Base-by-base conservation (phyloP, 805 yeast species). In the Candida pini region DNA sequence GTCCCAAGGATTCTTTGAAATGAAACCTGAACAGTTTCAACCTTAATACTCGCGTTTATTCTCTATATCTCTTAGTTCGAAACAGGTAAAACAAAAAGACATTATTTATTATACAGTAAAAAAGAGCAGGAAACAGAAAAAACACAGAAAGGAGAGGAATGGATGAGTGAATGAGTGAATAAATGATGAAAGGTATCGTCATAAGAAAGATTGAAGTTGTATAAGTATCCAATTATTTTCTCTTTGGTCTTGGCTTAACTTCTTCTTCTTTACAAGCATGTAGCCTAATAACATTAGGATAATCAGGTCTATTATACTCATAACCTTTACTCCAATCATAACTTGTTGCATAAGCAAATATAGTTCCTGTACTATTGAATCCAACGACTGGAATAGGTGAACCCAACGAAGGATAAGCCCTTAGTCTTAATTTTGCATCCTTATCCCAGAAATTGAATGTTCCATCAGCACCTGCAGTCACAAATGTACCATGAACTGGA, bases 261-360 rank as follows among this genome's bases (percentile, higher is more conserved):
- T 92, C 98, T 34, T 78, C 89, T 32, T 88, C 97, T 45, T 77
- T 78, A 26, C 83, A 76, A 10, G 89, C 79, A 60, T 92, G 98
- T 33, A 92, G 65, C 60, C 84, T 81, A 41, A 92, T 76, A 36
- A 75, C 67, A 44, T 75, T 83, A 14, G 92, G 87, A 50, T 76
- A 76, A 45, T 81, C 87, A 3, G 77, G 82, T 28, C 79, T 73
- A 64, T 85, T 87, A 49, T 71, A 81, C 54, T 72, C 78, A 58
- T 82, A 71, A n/a, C 94, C 95, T 55, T 88, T 88, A 39, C 87
- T 74, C 98, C 98, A 92, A 57, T 92, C 98, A 62, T 92, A 90
- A 43, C 95, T 78, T 41, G 86, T 56, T 2, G 97, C 96, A 54
- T 92, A 87, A 4, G 97, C 97, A 58, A 84, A 79, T 9, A 92